Evolutionary conservation across 257 asterid species (phyloP).

Genomic region (Forsythia suspensa): DNA sequence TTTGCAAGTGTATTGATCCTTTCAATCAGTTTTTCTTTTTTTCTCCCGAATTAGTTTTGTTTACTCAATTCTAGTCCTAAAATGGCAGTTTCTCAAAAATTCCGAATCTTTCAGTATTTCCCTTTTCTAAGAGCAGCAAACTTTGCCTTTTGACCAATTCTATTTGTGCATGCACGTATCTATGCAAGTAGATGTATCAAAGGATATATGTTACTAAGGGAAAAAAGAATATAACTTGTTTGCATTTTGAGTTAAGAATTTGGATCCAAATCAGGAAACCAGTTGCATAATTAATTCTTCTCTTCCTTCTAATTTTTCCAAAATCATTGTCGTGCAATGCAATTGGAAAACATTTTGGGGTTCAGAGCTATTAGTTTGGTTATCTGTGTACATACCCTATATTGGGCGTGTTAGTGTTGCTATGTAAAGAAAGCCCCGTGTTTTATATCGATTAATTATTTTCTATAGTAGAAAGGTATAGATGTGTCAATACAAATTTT

Average conservation of each 20-base stretch:
- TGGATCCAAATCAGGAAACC: background rate
- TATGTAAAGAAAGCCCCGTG: background rate
- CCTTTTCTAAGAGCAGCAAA: too few species aligned
- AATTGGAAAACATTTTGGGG: background rate
- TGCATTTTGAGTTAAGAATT: too few species aligned
- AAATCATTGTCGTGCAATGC: too few species aligned
- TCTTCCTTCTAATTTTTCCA: too few species aligned
- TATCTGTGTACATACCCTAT: background rate
- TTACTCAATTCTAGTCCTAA: background rate
- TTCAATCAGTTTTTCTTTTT: background rate
- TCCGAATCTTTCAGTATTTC: background rate
- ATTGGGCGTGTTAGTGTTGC: background rate
- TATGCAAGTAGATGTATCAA: too few species aligned
- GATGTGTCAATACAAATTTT: background rate
- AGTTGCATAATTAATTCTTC: too few species aligned
- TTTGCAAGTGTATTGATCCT: conserved; percentile 10
- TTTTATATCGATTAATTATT: background rate
- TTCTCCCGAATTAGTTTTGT: too few species aligned
- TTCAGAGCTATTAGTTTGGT: background rate
- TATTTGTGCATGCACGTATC: background rate
- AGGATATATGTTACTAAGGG: too few species aligned
- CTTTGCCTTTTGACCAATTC: background rate
- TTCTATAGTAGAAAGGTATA: background rate
- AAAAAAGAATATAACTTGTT: too few species aligned
- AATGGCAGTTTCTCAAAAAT: background rate